Evolutionary conservation across 2,329 filamentous ascomycete genomes (phyloP).

Genomic region (Penicillium sp.): DNA sequence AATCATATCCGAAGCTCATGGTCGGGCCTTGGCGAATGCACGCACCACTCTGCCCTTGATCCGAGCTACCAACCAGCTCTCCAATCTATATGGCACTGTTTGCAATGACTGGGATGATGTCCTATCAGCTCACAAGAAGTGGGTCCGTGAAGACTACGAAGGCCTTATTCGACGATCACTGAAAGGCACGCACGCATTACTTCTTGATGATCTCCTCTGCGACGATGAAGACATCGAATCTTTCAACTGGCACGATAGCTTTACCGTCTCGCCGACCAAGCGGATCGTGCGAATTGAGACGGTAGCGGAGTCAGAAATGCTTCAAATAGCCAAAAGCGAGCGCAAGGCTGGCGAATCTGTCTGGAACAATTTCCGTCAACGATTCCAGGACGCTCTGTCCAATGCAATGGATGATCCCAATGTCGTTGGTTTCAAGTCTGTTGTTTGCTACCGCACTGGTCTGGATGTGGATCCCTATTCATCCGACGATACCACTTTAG

Average conservation of each 20-base stretch:
- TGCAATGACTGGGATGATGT: constrained; percentile 61
- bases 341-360: constrained; percentile 35
- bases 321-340: constrained; percentile 45
- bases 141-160: constrained; percentile 53
- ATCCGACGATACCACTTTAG: constrained; percentile 40
- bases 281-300: constrained; percentile 78
- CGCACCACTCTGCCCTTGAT: constrained; percentile 67
- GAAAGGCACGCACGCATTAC: constrained; percentile 68
- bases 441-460: constrained; percentile 79
- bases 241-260: constrained; percentile 66
- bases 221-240: constrained; percentile 54
- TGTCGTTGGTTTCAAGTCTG: constrained; percentile 79
- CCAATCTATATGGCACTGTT: constrained; percentile 63
- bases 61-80: constrained; percentile 68
- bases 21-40: constrained; percentile 64
- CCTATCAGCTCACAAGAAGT: constrained; percentile 50
- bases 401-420: constrained; percentile 63
- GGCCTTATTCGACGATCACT: constrained; percentile 66
- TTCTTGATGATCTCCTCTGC: constrained; percentile 77
- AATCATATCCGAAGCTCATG: constrained; percentile 72
- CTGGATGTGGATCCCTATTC: constrained; percentile 61
- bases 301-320: constrained; percentile 64
- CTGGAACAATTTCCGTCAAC: constrained; percentile 27
- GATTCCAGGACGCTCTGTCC: constrained; percentile 49
- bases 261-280: constrained; percentile 64